Base-by-base conservation (phyloP, 2,329 filamentous ascomycete genomes). In the Nemania sp. region DNA sequence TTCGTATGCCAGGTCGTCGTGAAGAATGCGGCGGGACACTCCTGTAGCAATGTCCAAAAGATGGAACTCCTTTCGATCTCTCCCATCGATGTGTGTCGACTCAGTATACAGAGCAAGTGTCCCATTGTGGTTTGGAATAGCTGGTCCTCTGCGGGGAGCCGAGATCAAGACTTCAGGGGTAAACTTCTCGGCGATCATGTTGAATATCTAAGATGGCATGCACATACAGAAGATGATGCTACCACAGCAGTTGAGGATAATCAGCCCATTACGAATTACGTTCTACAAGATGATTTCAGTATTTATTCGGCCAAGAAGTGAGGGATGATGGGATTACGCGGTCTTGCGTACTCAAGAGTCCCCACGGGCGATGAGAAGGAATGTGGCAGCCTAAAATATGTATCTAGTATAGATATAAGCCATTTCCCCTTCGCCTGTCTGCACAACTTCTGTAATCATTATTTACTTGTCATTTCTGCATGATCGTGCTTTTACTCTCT, bases 71-170 rank as follows among this genome's bases (percentile, higher is more conserved):
- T 77, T 78, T 2, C 66, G 60, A 18, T 74, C 77, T 51, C 76
- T 73, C 15, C 74, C 72, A 38, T 72, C 75, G 56, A 82, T 63
- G 43, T 84, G 78, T 27, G 77, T 78, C 5, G 79, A 78, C 53
- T 84, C 72, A 20, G 80, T 81, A 72, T 80, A 81, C 47, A 85
- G 73, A 7, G 81, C 77, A 13, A 80, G 78, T 4, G 81, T 77
- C 62, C 82, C 81, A 63, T 80, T 79, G 24, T 79, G 74, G 62
- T 80, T 82, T 8, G 81, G 80, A 6, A 84, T 76, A 1, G 79
- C 80, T n/a, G 76, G 67, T 24, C 74, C 73, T 35, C 77, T 74
- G 32, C 74, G 74, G 43, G 79, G 78, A 3, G 73, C 72, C 38
- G 68, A 74, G 51, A 79, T 70, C 51, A 81, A 72, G 4, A 72